These are phyloP conservation scores for Fraxinus quadrangulata DNA, from an alignment of 257 asterid species.

Conservation along the genomic window DNA sequence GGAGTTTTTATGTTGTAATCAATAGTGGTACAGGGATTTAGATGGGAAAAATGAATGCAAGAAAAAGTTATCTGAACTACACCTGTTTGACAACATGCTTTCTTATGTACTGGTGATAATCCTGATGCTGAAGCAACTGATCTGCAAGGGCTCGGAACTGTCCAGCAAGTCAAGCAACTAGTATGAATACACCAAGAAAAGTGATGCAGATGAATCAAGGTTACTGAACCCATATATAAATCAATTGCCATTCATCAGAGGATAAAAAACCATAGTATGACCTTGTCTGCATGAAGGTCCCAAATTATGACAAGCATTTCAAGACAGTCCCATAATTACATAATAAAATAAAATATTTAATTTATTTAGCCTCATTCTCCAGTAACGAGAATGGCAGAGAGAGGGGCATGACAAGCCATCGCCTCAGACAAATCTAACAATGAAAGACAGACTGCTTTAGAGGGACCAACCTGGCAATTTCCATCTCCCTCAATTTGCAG, in stretches of 20 bases:
- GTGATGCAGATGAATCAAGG: not conserved
- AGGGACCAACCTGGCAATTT: constrained; percentile 85
- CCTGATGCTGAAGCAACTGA: constrained; percentile 75
- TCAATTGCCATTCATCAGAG: not conserved
- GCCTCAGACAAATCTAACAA: constrained; percentile 7
- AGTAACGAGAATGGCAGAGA: not conserved
- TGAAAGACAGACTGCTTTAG: constrained; percentile 17
- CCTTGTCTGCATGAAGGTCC: not conserved
- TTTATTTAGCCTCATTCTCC: not conserved
- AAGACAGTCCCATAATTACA: not conserved
- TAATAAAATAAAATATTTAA: not conserved
- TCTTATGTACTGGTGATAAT: constrained; percentile 79
- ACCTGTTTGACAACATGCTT: constrained; percentile 88
- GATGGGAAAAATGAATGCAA: not conserved
- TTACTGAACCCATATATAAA: not conserved
- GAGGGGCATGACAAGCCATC: constrained; percentile 11
- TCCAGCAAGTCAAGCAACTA: constrained; percentile 25
- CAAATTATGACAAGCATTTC: not conserved
- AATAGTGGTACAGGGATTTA: not conserved
- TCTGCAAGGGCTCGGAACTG: constrained; percentile 98
- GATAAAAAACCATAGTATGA: not conserved
- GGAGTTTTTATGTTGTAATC: not conserved
- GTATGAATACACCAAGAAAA: constrained; percentile 19
- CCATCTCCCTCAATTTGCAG: constrained; percentile 95
- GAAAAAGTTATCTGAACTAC: constrained; percentile 12